phyloP scores from a whole-genome alignment of 176 grass and related monocot genomes.

The Phyllostachys edulis region DNA sequence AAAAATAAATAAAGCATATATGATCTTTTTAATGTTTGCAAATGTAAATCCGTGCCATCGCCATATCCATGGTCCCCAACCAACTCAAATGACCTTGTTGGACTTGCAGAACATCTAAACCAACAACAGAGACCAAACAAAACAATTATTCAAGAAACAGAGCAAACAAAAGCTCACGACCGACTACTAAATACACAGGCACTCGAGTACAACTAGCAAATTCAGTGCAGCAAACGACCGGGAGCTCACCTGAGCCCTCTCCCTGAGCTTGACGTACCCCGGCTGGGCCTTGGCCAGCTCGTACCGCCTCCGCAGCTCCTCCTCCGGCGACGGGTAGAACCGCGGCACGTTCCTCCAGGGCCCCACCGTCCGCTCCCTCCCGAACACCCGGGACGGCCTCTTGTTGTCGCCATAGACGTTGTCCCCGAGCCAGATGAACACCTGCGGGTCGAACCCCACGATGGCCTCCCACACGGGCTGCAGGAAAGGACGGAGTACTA shows the following conservation, averaged over 20 bases:
- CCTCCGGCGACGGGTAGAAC: conserved; percentile 71
- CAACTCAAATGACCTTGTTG: background rate
- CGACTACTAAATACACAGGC: background rate
- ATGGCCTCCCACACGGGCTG: conserved; percentile 88
- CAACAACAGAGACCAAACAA: background rate
- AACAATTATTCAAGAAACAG: background rate
- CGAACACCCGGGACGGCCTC: conserved; percentile 53
- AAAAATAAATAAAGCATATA: background rate
- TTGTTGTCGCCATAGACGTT: conserved; percentile 95
- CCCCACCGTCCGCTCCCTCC: conserved; percentile 69
- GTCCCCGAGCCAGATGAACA: conserved; percentile 96
- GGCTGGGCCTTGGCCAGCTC: conserved; percentile 63
- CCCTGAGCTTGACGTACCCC: conserved; percentile 68
- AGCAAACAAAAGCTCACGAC: background rate
- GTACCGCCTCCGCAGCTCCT: conserved; percentile 74
- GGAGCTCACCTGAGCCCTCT: conserved; percentile 54
- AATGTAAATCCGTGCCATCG: background rate
- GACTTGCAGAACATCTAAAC: background rate
- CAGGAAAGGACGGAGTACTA: background rate
- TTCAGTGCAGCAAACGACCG: background rate
- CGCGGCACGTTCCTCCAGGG: conserved; percentile 79
- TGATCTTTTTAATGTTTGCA: background rate
- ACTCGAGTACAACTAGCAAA: background rate
- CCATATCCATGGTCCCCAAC: background rate
- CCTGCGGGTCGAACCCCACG: conserved; percentile 64